Evolutionary conservation across 768 basidiomycete species (phyloP).

Genomic region (Polyporus arcularius): DNA sequence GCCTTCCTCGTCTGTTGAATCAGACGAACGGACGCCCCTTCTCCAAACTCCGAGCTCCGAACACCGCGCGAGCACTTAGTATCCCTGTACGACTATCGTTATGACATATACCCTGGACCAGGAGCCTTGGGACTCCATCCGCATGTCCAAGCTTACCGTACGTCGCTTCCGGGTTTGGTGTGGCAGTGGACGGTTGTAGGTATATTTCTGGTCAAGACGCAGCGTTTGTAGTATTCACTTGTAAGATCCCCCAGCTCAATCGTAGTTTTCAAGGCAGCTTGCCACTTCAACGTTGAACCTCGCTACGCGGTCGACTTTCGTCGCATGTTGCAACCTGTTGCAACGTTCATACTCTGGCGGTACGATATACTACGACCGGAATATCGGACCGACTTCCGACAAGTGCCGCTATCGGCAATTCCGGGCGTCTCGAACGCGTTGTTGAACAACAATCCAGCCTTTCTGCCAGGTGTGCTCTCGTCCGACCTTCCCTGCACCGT

Average conservation of each 20-base stretch:
- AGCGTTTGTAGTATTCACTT: not conserved
- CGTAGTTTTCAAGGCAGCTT: too few species aligned
- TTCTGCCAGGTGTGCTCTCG: too few species aligned
- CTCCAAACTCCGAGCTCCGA: not conserved
- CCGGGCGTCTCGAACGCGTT: too few species aligned
- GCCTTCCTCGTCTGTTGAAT: not conserved
- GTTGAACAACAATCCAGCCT: too few species aligned
- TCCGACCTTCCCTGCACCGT: too few species aligned
- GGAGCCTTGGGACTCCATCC: not conserved
- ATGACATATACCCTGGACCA: conserved; percentile 13
- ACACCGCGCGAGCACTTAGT: not conserved
- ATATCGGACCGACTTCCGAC: too few species aligned
- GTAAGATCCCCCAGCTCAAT: not conserved
- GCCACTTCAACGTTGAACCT: too few species aligned
- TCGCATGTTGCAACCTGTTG: too few species aligned
- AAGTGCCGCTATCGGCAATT: too few species aligned
- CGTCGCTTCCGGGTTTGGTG: not conserved
- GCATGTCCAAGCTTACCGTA: not conserved
- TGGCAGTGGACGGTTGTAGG: not conserved
- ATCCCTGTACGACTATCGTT: not conserved
- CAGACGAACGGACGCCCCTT: conserved; percentile 9
- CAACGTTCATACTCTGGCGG: too few species aligned
- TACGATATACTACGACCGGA: too few species aligned
- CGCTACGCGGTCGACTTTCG: too few species aligned
- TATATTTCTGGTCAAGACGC: not conserved